Conservation (phyloP, 495 filamentous ascomycete species). For the Paragyromitra xinjiangensis region DNA sequence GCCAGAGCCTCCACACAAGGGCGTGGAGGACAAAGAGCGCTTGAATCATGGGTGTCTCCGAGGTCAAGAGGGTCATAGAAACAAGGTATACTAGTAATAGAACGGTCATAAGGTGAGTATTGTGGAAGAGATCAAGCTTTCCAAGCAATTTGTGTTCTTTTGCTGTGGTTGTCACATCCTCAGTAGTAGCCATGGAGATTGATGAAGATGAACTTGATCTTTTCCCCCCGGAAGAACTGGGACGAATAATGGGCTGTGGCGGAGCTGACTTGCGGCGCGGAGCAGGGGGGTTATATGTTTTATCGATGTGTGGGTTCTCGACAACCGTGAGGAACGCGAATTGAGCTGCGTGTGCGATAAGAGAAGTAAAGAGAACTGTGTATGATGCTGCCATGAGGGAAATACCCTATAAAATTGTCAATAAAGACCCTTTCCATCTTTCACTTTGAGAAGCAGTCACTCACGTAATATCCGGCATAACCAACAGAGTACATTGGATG, state of each 20-base stretch:
- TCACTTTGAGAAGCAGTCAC: conserved; percentile 18
- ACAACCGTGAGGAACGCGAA: conserved; percentile 88
- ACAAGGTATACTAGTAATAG: conserved; percentile 78
- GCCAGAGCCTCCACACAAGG: conserved; percentile 87
- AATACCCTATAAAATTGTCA: conserved; percentile 68
- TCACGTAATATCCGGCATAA: conserved; percentile 88
- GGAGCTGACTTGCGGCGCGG: conserved; percentile 63
- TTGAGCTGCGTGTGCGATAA: conserved; percentile 92
- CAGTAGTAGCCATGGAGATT: conserved; percentile 29
- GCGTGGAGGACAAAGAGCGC: conserved; percentile 83
- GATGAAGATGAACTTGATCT: conserved; percentile 32
- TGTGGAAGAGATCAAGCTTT: conserved; percentile 87
- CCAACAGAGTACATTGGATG: conserved; percentile 99
- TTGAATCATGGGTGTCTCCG: conserved; percentile 76
- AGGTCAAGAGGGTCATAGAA: conserved; percentile 75
- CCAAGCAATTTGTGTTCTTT: conserved; percentile 62
- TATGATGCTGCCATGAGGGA: conserved; percentile 99
- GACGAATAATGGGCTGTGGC: conserved; percentile 23
- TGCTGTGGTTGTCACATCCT: conserved; percentile 34
- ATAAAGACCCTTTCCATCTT: neutral
- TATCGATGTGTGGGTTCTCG: conserved; percentile 98
- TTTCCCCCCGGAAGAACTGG: conserved; percentile 31
- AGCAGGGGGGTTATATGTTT: conserved; percentile 91
- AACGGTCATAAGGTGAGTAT: conserved; percentile 80
- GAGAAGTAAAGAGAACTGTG: conserved; percentile 93